Evolutionary conservation across 805 yeast genomes (phyloP), one percentile per base, ranked within the genome.

Genomic region (Brettanomyces naardenensis): DNA sequence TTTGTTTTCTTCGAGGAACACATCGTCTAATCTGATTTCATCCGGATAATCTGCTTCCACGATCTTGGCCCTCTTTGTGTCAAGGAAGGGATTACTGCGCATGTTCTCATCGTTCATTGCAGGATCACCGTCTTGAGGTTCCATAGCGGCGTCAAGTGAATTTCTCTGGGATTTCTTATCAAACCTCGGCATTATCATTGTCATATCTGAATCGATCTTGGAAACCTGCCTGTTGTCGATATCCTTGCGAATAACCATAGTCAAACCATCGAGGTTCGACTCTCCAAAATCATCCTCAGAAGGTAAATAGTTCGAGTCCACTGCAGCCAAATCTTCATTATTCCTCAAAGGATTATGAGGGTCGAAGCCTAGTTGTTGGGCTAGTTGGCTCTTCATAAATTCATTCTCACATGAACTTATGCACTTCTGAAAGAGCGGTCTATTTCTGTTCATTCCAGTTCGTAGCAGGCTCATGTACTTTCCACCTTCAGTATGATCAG

Each of bases 131-230:
- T 6, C 34, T n/a, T n/a, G n/a, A n/a, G n/a, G n/a, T n/a, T n/a
- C n/a, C n/a, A n/a, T n/a, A n/a, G n/a, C n/a, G n/a, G n/a, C n/a
- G n/a, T n/a, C n/a, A n/a, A n/a, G n/a, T 21, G 26, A 19, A 20
- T 20, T 3, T 20, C 19, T 7, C 17, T 23, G 11, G 4, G 15
- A 10, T 10, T 36, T 38, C 15, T 29, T 28, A n/a, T n/a, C n/a
- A 15, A 35, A 28, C 6, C 44, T 52, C 2, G 69, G 66, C 37
- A 61, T 44, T 2, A 64, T 51, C 63, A 58, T 63, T 0, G 69
- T 62, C 62, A 64, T 58, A 40, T 62, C 68, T 5, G 60, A 50
- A n/a, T 44, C 48, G 17, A 44, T 37, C 6, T 33, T 35, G 10
- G 38, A 33, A 11, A 38, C 36, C 20, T 25, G 19, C 14, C 33